These are phyloP conservation scores for Heracleum sosnowskyi DNA, from an alignment of 129 eudicot genomes.

Conservation along the genomic window DNA sequence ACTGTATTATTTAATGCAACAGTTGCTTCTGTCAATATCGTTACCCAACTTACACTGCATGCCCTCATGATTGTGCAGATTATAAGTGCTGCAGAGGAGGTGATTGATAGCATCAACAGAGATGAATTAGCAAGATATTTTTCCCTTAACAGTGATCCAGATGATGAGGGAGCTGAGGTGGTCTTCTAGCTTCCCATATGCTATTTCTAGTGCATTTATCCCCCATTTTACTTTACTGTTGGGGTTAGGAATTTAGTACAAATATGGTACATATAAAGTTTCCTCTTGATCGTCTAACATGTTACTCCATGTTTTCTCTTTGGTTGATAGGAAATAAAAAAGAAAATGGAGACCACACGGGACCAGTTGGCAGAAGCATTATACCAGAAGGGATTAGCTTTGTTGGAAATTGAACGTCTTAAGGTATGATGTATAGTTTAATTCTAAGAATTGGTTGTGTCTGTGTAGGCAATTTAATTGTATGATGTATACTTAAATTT, in stretches of 20 bases:
- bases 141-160: conserved; percentile 69
- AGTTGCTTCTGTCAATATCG: background rate
- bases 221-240: conserved; percentile 8
- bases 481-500: background rate
- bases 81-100: conserved; percentile 71
- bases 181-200: conserved; percentile 7
- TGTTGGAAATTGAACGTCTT: conserved; percentile 56
- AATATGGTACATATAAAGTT: too few species aligned
- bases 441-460: background rate
- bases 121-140: conserved; percentile 76
- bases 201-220: background rate
- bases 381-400: conserved; percentile 91
- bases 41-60: background rate
- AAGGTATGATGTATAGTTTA: conserved; percentile 36
- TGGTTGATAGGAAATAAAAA: conserved; percentile 47
- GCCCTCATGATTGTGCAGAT: conserved; percentile 34
- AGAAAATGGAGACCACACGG: conserved; percentile 78
- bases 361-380: conserved; percentile 88
- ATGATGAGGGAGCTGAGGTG: conserved; percentile 89
- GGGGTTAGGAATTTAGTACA: background rate
- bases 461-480: background rate
- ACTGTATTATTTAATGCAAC: background rate
- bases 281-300: background rate
- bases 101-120: conserved; percentile 64
- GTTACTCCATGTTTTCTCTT: background rate